Conservation (phyloP, 2,329 filamentous ascomycete genomes). For the Massarina eburnea region DNA sequence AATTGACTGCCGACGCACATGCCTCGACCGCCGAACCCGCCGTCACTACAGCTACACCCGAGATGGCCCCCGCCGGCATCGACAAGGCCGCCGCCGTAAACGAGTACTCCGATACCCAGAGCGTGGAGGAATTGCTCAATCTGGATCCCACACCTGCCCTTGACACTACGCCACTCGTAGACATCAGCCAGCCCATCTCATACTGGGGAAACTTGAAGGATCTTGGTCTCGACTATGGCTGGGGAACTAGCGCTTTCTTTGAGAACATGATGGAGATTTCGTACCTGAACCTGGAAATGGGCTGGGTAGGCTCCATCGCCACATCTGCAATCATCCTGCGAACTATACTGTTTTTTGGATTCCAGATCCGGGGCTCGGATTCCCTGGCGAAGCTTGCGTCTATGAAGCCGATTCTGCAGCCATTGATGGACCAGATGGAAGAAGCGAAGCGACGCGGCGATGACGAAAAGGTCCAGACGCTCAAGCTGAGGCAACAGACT, state of each 20-base stretch:
- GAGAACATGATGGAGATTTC: conserved; percentile 80
- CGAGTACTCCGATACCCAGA: conserved; percentile 20
- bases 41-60: conserved; percentile 35
- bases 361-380: conserved; percentile 64
- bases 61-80: conserved; percentile 40
- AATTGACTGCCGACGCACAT: conserved; percentile 10
- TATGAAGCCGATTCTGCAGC: conserved; percentile 60
- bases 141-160: conserved; percentile 14
- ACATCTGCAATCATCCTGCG: conserved; percentile 67
- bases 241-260: conserved; percentile 72
- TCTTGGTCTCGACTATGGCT: conserved; percentile 86
- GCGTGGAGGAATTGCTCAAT: conserved; percentile 25
- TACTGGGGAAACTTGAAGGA: conserved; percentile 79
- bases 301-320: conserved; percentile 81
- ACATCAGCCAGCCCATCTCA: conserved; percentile 65
- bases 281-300: conserved; percentile 72
- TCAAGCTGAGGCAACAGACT: conserved; percentile 51
- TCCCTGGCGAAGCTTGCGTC: conserved; percentile 63
- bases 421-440: conserved; percentile 59
- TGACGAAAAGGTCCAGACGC: conserved; percentile 35
- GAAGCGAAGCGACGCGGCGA: conserved; percentile 49
- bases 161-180: conserved; percentile 19
- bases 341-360: conserved; percentile 61
- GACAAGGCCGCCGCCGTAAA: conserved; percentile 29
- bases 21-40: conserved; percentile 15